phyloP scores from a whole-genome alignment of 257 asterid genomes.

The Solanum virginianum region DNA sequence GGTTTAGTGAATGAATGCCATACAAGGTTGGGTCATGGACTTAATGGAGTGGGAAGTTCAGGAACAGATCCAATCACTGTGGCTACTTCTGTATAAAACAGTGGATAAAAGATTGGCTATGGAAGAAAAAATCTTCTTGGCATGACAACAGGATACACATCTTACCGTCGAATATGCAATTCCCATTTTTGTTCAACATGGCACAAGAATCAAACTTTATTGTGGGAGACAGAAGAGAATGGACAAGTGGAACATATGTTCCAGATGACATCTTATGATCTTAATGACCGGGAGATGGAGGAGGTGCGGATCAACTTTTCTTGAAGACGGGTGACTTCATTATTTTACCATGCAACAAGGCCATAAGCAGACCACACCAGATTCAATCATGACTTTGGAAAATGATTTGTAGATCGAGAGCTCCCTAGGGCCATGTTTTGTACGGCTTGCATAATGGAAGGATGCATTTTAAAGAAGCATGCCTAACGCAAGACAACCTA shows the following conservation, averaged over 20 bases:
- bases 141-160: background rate
- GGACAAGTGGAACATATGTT: background rate
- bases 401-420: background rate
- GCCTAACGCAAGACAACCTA: background rate
- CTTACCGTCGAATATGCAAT: background rate
- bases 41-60: background rate
- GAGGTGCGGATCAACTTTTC: background rate
- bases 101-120: background rate
- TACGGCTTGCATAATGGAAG: background rate
- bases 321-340: background rate
- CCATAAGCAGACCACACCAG: background rate
- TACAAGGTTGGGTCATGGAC: background rate
- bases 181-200: background rate
- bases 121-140: background rate
- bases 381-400: background rate
- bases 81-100: background rate
- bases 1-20: background rate
- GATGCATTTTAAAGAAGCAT: background rate
- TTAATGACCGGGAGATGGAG: background rate
- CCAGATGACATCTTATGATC: background rate
- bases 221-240: background rate
- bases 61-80: background rate
- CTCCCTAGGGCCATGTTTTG: background rate
- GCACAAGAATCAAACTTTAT: background rate
- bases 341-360: background rate